A percentile compares a stretch with the other conserved stretches of the same genome.
phyloP scores from a whole-genome alignment of 768 basidiomycete genomes.

The Podaxis mareebaensis region DNA sequence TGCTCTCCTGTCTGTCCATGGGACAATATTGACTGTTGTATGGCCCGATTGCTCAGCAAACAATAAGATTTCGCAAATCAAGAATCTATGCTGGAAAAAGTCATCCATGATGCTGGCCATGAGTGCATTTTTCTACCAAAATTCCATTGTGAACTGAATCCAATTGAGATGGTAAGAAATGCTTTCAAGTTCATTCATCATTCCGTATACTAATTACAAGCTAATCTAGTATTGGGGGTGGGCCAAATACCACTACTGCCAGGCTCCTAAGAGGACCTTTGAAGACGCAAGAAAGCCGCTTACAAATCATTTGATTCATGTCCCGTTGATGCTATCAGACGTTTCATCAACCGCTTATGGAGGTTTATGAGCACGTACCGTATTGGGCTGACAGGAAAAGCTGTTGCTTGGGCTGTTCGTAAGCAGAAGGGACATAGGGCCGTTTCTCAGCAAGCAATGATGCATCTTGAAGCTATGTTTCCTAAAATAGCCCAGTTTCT shows the following conservation, averaged over 20 bases:
- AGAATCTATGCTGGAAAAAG: conserved; percentile 31
- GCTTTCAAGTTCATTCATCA: neutral
- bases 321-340: conserved; percentile 32
- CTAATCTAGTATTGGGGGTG: conserved; percentile 36
- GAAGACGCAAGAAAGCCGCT: conserved; percentile 25
- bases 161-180: conserved; percentile 40
- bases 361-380: no score
- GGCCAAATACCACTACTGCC: conserved; percentile 35
- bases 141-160: conserved; percentile 37
- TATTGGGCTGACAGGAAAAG: conserved; percentile 36
- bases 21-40: conserved; percentile 33
- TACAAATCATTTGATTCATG: conserved; percentile 32
- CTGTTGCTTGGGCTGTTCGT: conserved; percentile 37
- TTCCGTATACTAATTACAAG: neutral
- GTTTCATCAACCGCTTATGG: conserved; percentile 39
- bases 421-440: conserved; percentile 34
- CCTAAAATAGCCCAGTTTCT: no score
- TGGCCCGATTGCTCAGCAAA: conserved; percentile 35
- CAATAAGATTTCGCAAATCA: conserved; percentile 43
- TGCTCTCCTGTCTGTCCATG: conserved; percentile 38
- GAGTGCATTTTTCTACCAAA: conserved; percentile 33
- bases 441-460: no score
- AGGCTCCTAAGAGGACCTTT: conserved; percentile 31
- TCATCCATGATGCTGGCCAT: conserved; percentile 28
- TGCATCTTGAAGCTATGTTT: no score